Evolutionary conservation across 2,329 filamentous ascomycete genomes (phyloP).

Genomic region (Ascochyta rabiei): DNA sequence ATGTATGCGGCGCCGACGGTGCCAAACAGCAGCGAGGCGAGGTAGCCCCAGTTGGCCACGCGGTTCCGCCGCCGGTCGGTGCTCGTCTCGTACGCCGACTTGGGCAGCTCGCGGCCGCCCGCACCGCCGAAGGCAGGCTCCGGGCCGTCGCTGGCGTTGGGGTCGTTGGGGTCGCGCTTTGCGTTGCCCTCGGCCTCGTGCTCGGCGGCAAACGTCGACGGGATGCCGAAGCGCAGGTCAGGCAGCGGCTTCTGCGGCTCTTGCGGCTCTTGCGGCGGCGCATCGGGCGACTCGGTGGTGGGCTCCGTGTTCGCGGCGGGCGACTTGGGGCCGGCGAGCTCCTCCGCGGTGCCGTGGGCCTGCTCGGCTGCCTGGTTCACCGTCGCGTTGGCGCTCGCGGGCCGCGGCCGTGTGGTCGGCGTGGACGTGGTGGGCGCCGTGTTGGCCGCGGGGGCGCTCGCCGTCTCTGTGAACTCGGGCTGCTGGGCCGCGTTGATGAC

Average conservation of each 20-base stretch:
- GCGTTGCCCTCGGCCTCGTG: slow-evolving; percentile 46
- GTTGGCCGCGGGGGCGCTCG: slow-evolving; percentile 24
- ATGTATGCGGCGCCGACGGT: slow-evolving; percentile 72
- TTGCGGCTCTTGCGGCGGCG: slow-evolving; percentile 35
- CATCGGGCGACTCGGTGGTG: slow-evolving; percentile 47
- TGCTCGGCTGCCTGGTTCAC: slow-evolving; percentile 28
- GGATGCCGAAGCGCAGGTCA: slow-evolving; percentile 92
- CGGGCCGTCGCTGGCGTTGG: slow-evolving; percentile 56
- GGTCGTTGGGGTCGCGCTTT: slow-evolving; percentile 34
- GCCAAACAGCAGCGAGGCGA: slow-evolving; percentile 61
- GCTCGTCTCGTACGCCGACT: slow-evolving; percentile 87
- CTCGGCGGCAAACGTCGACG: slow-evolving; percentile 85
- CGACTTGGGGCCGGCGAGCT: slow-evolving; percentile 44
- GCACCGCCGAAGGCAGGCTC: slow-evolving; percentile 58
- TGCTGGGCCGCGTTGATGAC: slow-evolving; percentile 43
- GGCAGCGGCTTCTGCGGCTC: slow-evolving; percentile 72
- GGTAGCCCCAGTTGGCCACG: slow-evolving; percentile 77
- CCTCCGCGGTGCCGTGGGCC: slow-evolving; percentile 32
- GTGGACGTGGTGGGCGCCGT: slow-evolving; percentile 21
- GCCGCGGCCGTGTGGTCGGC: slow-evolving; percentile 22
- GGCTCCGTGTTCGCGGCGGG: slow-evolving; percentile 46
- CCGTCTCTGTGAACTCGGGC: slow-evolving; percentile 40
- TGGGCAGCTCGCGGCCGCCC: slow-evolving; percentile 71
- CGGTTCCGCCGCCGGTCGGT: slow-evolving; percentile 80
- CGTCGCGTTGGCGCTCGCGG: slow-evolving; percentile 22